These are phyloP conservation scores for Monosporascus sp. DNA, from an alignment of 2,329 filamentous ascomycete genomes.

Conservation along the genomic window DNA sequence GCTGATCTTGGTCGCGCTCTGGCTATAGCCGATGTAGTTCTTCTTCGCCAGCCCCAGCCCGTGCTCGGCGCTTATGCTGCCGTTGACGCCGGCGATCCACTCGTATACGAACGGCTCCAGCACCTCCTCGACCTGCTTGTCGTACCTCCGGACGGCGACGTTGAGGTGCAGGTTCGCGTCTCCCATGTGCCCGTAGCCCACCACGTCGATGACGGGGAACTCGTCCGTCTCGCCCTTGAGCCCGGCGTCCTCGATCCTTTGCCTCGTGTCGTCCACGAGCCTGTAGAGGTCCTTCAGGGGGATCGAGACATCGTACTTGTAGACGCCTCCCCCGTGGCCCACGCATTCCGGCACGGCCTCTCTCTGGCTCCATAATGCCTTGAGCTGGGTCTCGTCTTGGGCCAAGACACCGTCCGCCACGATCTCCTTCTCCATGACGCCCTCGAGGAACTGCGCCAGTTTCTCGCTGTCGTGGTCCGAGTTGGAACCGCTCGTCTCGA, in stretches of 20 bases:
- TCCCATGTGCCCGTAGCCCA: conserved; percentile 98
- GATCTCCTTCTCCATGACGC: conserved; percentile 83
- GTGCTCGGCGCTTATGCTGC: conserved; percentile 96
- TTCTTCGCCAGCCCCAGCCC: conserved; percentile 93
- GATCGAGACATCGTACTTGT: conserved; percentile 98
- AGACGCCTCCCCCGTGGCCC: conserved; percentile 87
- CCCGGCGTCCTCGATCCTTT: conserved; percentile 66
- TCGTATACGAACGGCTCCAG: conserved; percentile 97
- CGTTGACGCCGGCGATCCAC: conserved; percentile 83
- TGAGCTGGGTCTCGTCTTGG: conserved; percentile 86
- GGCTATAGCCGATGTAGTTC: conserved; percentile 88
- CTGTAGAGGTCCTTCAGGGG: conserved; percentile 82
- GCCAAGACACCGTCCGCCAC: conserved; percentile 87
- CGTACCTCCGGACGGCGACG: conserved; percentile 74
- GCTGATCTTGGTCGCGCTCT: conserved; percentile 77
- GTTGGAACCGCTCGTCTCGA: conserved; percentile 95
- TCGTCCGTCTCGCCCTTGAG: conserved; percentile 72
- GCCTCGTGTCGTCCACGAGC: conserved; percentile 79
- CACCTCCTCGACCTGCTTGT: conserved; percentile 77
- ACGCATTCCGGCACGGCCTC: conserved; percentile 89
- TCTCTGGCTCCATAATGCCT: conserved; percentile 82
- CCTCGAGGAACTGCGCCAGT: conserved; percentile 82
- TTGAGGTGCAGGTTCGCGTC: conserved; percentile 95
- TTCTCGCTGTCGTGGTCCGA: conserved; percentile 90
- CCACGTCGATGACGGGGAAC: conserved; percentile 78